Conservation (phyloP, 257 asterid species). For the Nicotiana tabacum region DNA sequence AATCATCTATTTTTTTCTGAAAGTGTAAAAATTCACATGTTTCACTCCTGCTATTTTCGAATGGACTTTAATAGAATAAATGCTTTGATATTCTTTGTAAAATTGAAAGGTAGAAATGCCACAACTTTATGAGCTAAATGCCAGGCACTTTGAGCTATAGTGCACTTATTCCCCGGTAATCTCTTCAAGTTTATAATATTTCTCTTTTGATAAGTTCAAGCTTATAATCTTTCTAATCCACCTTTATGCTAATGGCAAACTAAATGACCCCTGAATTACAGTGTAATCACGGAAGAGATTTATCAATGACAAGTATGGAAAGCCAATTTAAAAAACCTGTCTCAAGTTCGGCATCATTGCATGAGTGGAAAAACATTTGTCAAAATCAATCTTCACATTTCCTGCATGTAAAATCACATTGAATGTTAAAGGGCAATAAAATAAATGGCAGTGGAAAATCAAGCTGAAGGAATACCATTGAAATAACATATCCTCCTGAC, state of each 20-base stretch:
- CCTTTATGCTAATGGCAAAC: neutral
- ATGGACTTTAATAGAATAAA: neutral
- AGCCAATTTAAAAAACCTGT: conserved; percentile 47
- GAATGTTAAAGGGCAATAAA: neutral
- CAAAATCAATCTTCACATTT: conserved; percentile 65
- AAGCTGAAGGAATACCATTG: neutral
- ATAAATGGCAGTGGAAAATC: neutral
- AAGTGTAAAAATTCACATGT: neutral
- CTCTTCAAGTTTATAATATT: neutral
- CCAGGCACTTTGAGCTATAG: neutral
- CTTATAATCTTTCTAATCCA: neutral
- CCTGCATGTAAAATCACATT: conserved; percentile 42
- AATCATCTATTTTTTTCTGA: neutral
- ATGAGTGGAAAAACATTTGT: conserved; percentile 78
- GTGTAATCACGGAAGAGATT: neutral
- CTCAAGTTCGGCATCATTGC: conserved; percentile 78
- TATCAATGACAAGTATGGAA: neutral
- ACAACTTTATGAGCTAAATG: neutral
- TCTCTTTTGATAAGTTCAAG: neutral
- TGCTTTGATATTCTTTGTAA: neutral
- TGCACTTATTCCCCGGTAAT: neutral
- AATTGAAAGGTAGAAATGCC: neutral
- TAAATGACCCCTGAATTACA: neutral
- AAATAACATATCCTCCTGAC: neutral
- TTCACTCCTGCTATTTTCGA: neutral